Conservation (phyloP, 2,329 filamentous ascomycete species). For the Cytospora piceicola region DNA sequence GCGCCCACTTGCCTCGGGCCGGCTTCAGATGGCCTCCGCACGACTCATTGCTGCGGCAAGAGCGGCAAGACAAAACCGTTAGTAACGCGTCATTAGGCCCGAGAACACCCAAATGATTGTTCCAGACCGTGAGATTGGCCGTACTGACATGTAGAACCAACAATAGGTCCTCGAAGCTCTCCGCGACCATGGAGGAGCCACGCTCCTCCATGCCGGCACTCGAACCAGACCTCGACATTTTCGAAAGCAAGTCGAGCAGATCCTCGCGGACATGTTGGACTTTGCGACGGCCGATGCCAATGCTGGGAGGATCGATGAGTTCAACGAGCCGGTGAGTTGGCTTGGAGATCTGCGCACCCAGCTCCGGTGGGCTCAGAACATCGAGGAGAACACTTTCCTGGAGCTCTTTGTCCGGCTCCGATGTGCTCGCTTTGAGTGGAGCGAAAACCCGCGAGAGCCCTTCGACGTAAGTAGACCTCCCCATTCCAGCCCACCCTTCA, state of each 20-base stretch:
- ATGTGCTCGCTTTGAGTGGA: slow-evolving; percentile 5
- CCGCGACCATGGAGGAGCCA: background rate
- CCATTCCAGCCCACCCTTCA: fast-evolving
- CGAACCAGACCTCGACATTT: background rate
- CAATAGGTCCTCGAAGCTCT: background rate
- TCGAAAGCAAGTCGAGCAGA: background rate
- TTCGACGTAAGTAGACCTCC: slow-evolving; percentile 9
- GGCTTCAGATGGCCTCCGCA: background rate
- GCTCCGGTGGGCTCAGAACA: background rate
- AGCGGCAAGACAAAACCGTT: background rate
- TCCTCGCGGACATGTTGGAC: slow-evolving; percentile 8
- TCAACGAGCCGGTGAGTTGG: background rate
- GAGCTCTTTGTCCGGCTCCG: background rate
- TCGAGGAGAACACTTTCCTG: slow-evolving; percentile 8
- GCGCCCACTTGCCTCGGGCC: slow-evolving; percentile 5
- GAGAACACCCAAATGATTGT: too few species aligned
- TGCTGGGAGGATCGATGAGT: background rate
- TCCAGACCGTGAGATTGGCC: too few species aligned
- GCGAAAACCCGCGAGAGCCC: slow-evolving; percentile 4
- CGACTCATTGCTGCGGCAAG: background rate
- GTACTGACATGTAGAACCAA: background rate
- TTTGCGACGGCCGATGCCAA: background rate
- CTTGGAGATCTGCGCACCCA: background rate
- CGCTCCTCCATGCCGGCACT: background rate
- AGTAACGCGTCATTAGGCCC: background rate